phyloP scores from a whole-genome alignment of 1,139 yeast species.

The Taphrina deformans region DNA sequence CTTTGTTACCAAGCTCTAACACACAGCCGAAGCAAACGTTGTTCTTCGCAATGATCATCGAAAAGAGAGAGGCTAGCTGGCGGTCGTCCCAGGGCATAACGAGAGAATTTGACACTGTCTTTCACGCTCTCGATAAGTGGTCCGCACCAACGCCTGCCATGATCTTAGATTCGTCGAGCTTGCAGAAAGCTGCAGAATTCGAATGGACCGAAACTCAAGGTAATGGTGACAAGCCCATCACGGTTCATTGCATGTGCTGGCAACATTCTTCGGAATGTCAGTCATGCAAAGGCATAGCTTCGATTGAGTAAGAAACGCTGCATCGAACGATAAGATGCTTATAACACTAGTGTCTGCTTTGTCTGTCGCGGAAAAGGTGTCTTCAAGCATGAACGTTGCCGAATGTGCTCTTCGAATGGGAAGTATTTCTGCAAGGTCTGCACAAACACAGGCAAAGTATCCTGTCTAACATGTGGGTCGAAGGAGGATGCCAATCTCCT shows the following conservation, averaged over 20 bases:
- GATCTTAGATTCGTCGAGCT: not conserved
- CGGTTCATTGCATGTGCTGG: not conserved
- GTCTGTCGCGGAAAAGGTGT: slow-evolving; percentile 6
- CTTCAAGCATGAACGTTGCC: slow-evolving; percentile 1
- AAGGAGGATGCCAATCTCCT: not conserved
- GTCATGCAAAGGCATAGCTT: slow-evolving; percentile 4
- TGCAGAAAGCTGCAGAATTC: not conserved
- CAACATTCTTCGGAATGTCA: not conserved
- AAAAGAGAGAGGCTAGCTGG: not conserved
- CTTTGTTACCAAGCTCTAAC: not conserved
- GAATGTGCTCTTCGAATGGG: slow-evolving; percentile 1
- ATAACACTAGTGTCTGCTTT: not conserved
- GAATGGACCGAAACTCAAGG: not conserved
- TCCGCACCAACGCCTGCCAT: not conserved
- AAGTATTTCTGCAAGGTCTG: not conserved
- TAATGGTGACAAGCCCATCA: not conserved
- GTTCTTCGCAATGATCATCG: not conserved
- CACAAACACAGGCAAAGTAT: not conserved
- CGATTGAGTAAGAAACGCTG: not conserved
- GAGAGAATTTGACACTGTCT: slow-evolving; percentile 1
- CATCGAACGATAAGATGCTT: not conserved
- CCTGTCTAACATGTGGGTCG: not conserved
- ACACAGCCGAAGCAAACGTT: not conserved
- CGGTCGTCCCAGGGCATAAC: not conserved
- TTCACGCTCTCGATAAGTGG: not conserved